These are phyloP conservation scores for Cladosporium velox DNA, from an alignment of 2,329 filamentous ascomycete genomes.

Conservation along the genomic window DNA sequence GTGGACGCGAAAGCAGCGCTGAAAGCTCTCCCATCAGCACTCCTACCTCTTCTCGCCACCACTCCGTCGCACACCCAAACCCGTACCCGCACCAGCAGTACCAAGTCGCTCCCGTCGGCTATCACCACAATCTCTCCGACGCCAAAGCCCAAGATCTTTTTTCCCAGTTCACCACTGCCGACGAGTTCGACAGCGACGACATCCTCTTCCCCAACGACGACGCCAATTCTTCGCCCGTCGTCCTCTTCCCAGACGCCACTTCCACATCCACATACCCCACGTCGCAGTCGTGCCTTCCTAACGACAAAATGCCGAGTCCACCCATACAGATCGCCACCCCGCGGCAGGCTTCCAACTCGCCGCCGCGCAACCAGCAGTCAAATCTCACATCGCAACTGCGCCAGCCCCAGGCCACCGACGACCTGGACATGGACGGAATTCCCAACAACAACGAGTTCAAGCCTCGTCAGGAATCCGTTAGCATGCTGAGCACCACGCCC, in stretches of 20 bases:
- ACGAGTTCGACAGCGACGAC: conserved; percentile 36
- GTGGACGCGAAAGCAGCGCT: conserved; percentile 30
- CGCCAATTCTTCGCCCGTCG: conserved; percentile 25
- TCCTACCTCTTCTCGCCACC: conserved; percentile 19
- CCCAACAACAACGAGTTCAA: conserved; percentile 32
- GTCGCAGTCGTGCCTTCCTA: not conserved
- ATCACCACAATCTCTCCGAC: conserved; percentile 16
- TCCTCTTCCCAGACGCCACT: conserved; percentile 10
- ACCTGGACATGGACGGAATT: conserved; percentile 24
- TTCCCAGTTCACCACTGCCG: conserved; percentile 26
- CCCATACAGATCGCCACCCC: conserved; percentile 62
- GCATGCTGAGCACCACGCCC: conserved; percentile 52
- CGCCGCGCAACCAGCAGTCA: conserved; percentile 63
- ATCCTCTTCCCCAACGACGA: conserved; percentile 33
- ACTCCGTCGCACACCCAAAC: conserved; percentile 19
- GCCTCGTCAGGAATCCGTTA: conserved; percentile 58
- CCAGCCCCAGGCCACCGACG: conserved; percentile 38
- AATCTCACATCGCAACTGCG: conserved; percentile 64
- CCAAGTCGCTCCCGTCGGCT: not conserved
- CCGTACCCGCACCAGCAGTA: conserved; percentile 21
- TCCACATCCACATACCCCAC: not conserved
- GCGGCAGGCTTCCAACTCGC: conserved; percentile 57
- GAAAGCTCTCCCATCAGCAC: conserved; percentile 34
- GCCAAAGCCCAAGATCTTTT: conserved; percentile 22
- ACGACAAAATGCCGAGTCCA: conserved; percentile 51